Percentiles rank a stretch among this genome's conserved stretches.
Conservation (phyloP, 2,329 filamentous ascomycete genomes). For the Beauveria medogensis region DNA sequence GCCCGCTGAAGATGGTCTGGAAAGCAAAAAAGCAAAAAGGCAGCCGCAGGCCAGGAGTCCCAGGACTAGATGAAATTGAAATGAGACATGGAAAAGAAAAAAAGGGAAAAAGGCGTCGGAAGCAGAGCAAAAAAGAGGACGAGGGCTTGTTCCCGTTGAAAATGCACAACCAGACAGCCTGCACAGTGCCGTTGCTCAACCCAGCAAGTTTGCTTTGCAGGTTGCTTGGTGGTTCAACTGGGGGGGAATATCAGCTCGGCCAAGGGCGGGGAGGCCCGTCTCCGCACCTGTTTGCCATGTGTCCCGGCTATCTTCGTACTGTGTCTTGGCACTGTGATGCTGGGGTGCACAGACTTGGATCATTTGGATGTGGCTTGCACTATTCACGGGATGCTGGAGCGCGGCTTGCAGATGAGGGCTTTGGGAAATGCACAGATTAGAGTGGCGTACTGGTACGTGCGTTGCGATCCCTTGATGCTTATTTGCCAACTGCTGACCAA, state of each 20-base stretch:
- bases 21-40: not conserved
- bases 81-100: not conserved
- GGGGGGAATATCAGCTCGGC: not conserved
- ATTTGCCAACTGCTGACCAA: not conserved
- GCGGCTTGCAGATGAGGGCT: not conserved
- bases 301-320: not conserved
- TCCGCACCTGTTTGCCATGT: slow-evolving; percentile 11
- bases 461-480: not conserved
- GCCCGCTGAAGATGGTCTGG: slow-evolving; percentile 5
- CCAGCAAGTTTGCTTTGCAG: slow-evolving; percentile 7
- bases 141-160: not conserved
- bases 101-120: not conserved
- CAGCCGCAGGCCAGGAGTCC: slow-evolving; percentile 2
- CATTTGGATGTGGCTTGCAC: not conserved
- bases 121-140: not conserved
- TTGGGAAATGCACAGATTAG: not conserved
- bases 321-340: not conserved
- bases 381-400: not conserved
- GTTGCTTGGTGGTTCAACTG: not conserved
- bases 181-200: slow-evolving; percentile 2
- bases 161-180: slow-evolving; percentile 1
- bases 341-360: not conserved
- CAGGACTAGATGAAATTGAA: not conserved
- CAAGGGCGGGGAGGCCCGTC: slow-evolving; percentile 2
- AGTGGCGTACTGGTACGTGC: not conserved